Evolutionary conservation across 441 rosid genomes (phyloP).

Genomic region (Macaranga tanarius): DNA sequence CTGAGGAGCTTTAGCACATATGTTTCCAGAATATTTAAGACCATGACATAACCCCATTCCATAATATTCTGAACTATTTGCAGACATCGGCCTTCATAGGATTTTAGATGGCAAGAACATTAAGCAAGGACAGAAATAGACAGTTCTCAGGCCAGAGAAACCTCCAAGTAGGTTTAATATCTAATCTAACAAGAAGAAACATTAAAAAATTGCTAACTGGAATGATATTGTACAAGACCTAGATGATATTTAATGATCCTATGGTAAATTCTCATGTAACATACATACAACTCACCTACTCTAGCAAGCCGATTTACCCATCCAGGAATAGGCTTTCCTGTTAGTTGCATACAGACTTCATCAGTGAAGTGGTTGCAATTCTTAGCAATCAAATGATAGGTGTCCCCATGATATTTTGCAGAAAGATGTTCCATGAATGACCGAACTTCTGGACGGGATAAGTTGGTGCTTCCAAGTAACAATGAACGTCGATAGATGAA

Average conservation of each 20-base stretch:
- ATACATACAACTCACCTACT: conserved; percentile 54
- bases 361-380: conserved; percentile 97
- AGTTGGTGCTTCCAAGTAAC: conserved; percentile 59
- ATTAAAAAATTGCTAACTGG: background rate
- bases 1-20: conserved; percentile 11
- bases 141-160: background rate
- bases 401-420: conserved; percentile 74
- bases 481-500: conserved; percentile 84
- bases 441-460: conserved; percentile 73
- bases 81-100: background rate
- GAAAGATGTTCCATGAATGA: conserved; percentile 85
- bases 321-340: conserved; percentile 89
- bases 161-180: conserved; percentile 6
- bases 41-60: background rate
- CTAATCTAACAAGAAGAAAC: conserved; percentile 7
- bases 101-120: conserved; percentile 3
- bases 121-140: background rate
- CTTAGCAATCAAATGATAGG: conserved; percentile 94
- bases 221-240: conserved; percentile 9
- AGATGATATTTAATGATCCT: conserved; percentile 9
- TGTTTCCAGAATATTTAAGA: conserved; percentile 6
- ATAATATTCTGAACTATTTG: conserved; percentile 10
- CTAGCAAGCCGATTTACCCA: conserved; percentile 95
- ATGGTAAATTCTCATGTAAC: conserved; percentile 16
- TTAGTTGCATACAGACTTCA: conserved; percentile 66